Conservation (phyloP, 148 eudicot species). For the Rhododendron ferrugineum region DNA sequence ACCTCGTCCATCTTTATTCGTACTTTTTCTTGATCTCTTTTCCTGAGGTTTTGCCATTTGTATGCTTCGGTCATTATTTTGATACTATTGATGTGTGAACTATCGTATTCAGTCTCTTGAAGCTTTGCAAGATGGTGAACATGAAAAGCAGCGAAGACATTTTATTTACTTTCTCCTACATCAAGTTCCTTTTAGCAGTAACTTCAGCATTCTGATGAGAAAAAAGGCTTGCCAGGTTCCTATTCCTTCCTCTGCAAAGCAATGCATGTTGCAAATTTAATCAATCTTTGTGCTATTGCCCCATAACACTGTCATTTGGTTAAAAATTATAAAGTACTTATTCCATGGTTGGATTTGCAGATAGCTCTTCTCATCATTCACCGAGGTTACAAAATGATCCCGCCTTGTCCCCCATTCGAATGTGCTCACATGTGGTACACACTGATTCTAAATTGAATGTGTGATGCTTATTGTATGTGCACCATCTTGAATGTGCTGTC, state of each 20-base stretch:
- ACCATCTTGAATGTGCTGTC: neutral
- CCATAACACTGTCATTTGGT: neutral
- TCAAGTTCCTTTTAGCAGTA: slow-evolving; percentile 95
- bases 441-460: neutral
- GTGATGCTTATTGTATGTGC: neutral
- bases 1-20: neutral
- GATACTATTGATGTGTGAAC: slow-evolving; percentile 13
- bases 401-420: slow-evolving; percentile 94
- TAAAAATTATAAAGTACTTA: slow-evolving; percentile 9
- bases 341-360: slow-evolving; percentile 40
- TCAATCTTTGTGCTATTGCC: neutral
- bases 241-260: slow-evolving; percentile 4
- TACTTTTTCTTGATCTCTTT: neutral
- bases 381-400: slow-evolving; percentile 92
- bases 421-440: slow-evolving; percentile 96
- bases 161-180: slow-evolving; percentile 82
- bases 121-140: slow-evolving; percentile 95
- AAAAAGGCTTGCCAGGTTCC: slow-evolving; percentile 93
- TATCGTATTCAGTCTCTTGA: slow-evolving; percentile 70
- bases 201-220: slow-evolving; percentile 86
- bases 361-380: slow-evolving; percentile 81
- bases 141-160: slow-evolving; percentile 90
- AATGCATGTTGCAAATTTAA: neutral
- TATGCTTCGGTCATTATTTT: neutral
- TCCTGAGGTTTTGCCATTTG: neutral